Base-by-base conservation (phyloP, 495 filamentous ascomycete genomes). In the Lentithecium fluviatile region DNA sequence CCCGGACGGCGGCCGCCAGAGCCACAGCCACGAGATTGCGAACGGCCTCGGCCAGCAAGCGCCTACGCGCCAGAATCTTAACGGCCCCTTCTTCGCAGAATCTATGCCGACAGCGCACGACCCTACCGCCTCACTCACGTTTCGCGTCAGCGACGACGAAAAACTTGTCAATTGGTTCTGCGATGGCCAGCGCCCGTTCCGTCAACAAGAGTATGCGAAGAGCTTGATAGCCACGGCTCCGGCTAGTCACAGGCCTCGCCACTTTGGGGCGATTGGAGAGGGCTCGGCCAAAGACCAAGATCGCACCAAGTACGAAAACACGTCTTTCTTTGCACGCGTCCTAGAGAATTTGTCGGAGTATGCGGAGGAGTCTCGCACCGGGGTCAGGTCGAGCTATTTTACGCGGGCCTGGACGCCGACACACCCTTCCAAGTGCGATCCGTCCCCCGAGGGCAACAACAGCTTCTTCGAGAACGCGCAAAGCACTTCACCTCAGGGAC, bases 121-220 rank as follows among this genome's bases (percentile, higher is more conserved):
- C n/a, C 58, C 62, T 10, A 57, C 51, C 6, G 45, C 47, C 2
- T 26, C 58, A 15, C 54, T 62, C 26, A 21, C 57, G 2, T 17
- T 48, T n/a, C 52, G 26, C 13, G 38, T 38, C 12, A 24, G 36
- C 52, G 47, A 63, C 17, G 54, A 67, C 10, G 58, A 66, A 29
- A 54, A 65, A 40, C 52, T 73, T 1, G 43, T 57, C 15, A 64
- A 65, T 21, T 75, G 73, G 73, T 75, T 69, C 56, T 55, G 40
- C 11, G 55, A 63, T 32, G 67, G 67, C 6, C 70, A 66, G 40
- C 71, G 56, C 8, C 69, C 67, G 19, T 61, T 52, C 0, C 59
- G 71, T 7, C 69, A 72, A 23, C 51, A 74, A 46, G 70, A 69
- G 7, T 60, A 60, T 50, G 67, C 32, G 51, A 55, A 66, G 15